phyloP scores from a whole-genome alignment of 108 stramenopile genomes.

The Craspedostauros australis region DNA sequence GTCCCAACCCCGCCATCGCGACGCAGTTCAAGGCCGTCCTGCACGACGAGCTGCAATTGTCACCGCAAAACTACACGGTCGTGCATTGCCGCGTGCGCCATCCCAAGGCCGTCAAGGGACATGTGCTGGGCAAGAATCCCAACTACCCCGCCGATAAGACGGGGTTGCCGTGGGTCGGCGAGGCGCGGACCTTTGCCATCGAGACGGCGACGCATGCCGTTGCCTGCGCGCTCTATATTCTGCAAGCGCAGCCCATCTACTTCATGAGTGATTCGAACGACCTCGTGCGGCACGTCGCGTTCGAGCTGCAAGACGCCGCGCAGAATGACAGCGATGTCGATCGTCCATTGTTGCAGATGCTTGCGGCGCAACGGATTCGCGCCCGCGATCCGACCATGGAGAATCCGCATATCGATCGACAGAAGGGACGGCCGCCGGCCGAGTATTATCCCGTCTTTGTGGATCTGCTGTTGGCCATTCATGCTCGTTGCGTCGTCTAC shows the following conservation, averaged over 20 bases:
- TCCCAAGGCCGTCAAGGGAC: constrained; percentile 34
- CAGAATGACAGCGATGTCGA: constrained; percentile 1
- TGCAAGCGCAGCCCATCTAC: no score
- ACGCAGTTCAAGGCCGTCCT: background rate
- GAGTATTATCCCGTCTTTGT: constrained; percentile 50
- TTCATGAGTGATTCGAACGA: constrained; percentile 61
- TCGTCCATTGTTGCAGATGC: background rate
- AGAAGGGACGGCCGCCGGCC: constrained; percentile 36
- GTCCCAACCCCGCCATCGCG: constrained; percentile 23
- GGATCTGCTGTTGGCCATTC: constrained; percentile 34
- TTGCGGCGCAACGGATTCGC: background rate
- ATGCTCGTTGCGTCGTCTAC: constrained; percentile 42
- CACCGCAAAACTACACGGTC: constrained; percentile 15
- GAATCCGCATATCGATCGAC: constrained; percentile 49
- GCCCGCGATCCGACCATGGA: constrained; percentile 29
- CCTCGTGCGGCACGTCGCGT: constrained; percentile 32
- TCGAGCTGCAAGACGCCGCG: constrained; percentile 13
- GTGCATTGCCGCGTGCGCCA: constrained; percentile 63
- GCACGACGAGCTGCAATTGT: background rate
- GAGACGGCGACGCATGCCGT: constrained; percentile 34
- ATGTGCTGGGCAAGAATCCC: constrained; percentile 28
- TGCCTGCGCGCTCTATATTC: constrained; percentile 25
- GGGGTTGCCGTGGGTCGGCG: constrained; percentile 39
- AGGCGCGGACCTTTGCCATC: constrained; percentile 31
- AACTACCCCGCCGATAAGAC: constrained; percentile 52